phyloP scores from a whole-genome alignment of 441 rosid genomes.

The Manihot esculenta region DNA sequence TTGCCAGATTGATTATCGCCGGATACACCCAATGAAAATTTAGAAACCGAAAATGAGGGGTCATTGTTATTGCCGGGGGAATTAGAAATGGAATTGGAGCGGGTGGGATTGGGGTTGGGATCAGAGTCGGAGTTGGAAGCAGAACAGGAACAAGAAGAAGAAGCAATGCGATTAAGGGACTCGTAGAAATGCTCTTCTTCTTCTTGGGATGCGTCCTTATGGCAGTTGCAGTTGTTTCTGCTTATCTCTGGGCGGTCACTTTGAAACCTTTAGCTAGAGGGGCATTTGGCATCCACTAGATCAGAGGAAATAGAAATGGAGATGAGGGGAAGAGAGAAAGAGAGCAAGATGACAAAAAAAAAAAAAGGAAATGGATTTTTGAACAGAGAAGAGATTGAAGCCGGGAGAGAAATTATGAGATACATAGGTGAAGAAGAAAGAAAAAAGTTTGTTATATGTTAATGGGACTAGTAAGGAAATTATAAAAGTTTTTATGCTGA shows the following conservation, averaged over 20 bases:
- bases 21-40: conserved; percentile 1
- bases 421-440: no score
- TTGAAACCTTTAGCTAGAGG: not conserved
- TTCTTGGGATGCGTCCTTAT: conserved; percentile 26
- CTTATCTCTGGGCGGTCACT: conserved; percentile 27
- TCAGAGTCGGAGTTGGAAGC: conserved; percentile 47
- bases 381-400: no score
- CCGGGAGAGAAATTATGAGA: no score
- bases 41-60: conserved; percentile 21
- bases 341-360: no score
- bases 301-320: no score
- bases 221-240: conserved; percentile 47
- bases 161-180: conserved; percentile 83
- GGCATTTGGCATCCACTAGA: no score
- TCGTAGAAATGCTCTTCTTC: conserved; percentile 80
- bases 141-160: conserved; percentile 62
- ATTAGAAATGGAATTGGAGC: conserved; percentile 36
- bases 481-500: no score
- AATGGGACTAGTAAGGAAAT: no score
- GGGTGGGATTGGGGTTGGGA: conserved; percentile 34
- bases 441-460: no score
- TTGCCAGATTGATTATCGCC: not conserved
- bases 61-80: conserved; percentile 49
- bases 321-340: not conserved
- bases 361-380: no score